phyloP scores from a whole-genome alignment of 257 asterid genomes.

The Gentiana dahurica region DNA sequence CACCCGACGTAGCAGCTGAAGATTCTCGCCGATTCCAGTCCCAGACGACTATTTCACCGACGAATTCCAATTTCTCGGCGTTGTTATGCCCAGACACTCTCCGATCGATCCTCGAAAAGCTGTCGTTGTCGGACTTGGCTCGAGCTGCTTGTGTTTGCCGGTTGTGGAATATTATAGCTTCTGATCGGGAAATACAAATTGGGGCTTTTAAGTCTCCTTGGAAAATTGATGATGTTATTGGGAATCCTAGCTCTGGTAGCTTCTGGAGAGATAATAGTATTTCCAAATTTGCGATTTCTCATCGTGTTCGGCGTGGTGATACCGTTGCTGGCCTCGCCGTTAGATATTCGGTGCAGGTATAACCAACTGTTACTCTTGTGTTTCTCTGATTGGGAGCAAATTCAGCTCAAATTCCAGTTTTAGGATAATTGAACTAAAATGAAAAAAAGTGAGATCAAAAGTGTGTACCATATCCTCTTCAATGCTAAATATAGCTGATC shows the following conservation, averaged over 20 bases:
- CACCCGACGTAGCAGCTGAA: conserved; percentile 10
- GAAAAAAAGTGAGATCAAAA: too few relatives aligned
- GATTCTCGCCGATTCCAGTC: not conserved
- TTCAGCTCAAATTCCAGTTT: not conserved
- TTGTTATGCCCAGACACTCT: conserved; percentile 75
- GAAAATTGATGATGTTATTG: conserved; percentile 66
- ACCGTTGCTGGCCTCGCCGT: conserved; percentile 91
- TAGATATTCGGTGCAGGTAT: conserved; percentile 88
- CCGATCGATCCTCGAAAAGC: conserved; percentile 55
- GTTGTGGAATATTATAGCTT: conserved; percentile 65
- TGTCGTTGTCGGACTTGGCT: conserved; percentile 58
- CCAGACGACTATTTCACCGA: conserved; percentile 50
- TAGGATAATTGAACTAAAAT: not conserved
- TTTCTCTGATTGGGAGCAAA: not conserved
- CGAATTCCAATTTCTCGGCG: conserved; percentile 82
- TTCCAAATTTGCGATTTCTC: conserved; percentile 81
- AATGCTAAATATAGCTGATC: too few relatives aligned
- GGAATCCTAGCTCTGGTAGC: conserved; percentile 67
- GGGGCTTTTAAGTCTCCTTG: conserved; percentile 76
- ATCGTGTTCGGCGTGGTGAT: conserved; percentile 59
- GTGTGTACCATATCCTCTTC: too few relatives aligned
- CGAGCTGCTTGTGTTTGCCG: conserved; percentile 84
- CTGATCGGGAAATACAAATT: conserved; percentile 63
- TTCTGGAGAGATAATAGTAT: conserved; percentile 91
- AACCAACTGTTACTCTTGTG: not conserved